phyloP scores from a whole-genome alignment of 2,329 filamentous ascomycete genomes.

The Ramularia endophylla region DNA sequence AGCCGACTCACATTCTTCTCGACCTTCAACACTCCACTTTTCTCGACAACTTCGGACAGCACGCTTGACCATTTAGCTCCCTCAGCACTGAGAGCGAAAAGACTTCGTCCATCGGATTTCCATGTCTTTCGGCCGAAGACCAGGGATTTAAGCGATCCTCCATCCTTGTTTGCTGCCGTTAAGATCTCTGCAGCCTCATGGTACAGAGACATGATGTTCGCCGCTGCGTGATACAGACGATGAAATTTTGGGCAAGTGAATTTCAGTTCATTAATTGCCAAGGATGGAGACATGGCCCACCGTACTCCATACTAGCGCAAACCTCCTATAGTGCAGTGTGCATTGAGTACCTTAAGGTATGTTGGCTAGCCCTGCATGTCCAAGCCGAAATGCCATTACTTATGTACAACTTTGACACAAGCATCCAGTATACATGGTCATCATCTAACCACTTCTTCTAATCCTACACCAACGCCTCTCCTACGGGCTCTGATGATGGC shows the following conservation, averaged over 20 bases:
- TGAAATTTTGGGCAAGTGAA: neutral
- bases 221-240: no score
- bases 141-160: constrained; percentile 81
- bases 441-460: no score
- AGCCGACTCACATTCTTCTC: constrained; percentile 68
- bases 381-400: no score
- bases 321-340: no score
- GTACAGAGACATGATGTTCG: constrained; percentile 75
- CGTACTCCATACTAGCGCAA: no score
- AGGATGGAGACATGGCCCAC: no score
- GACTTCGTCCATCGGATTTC: constrained; percentile 71
- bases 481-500: constrained; percentile 61
- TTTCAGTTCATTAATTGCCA: no score
- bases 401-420: no score
- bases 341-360: no score
- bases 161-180: constrained; percentile 54
- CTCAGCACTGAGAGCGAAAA: constrained; percentile 84
- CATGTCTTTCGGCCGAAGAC: constrained; percentile 69
- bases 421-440: no score
- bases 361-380: no score
- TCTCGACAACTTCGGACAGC: constrained; percentile 84
- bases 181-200: constrained; percentile 80
- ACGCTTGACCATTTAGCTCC: constrained; percentile 85
- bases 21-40: constrained; percentile 64
- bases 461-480: constrained; percentile 66